Percentiles rank a stretch among this genome's conserved stretches.
phyloP scores from a whole-genome alignment of 2,329 filamentous ascomycete genomes.

The Colletotrichum siamense region DNA sequence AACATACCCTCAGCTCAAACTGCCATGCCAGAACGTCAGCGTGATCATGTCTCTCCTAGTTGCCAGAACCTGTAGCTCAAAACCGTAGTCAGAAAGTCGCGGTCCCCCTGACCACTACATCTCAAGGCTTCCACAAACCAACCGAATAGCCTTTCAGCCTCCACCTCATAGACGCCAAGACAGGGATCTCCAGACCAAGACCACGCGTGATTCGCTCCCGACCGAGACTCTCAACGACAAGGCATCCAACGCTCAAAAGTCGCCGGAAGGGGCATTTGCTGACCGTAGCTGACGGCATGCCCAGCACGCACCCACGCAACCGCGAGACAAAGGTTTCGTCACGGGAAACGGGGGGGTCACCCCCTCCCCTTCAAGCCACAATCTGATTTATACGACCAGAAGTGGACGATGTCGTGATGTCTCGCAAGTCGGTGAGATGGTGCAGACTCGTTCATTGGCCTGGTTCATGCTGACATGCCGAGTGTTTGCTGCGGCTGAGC shows the following conservation, averaged over 20 bases:
- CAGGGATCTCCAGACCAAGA: background rate
- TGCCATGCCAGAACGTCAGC: background rate
- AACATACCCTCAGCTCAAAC: background rate
- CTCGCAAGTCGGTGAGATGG: background rate
- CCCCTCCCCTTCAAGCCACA: background rate
- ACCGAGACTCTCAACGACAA: background rate
- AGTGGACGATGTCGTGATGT: background rate
- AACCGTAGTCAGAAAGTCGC: background rate
- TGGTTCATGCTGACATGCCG: background rate
- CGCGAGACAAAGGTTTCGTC: background rate
- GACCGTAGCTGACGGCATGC: background rate
- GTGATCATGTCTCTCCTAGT: background rate
- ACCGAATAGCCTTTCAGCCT: background rate
- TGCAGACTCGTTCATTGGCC: background rate
- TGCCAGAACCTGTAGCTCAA: background rate
- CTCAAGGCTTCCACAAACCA: background rate
- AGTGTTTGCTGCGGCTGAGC: background rate
- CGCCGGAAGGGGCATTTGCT: background rate
- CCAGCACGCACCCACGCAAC: background rate
- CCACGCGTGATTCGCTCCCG: background rate
- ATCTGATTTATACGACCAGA: background rate
- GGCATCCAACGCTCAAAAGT: background rate
- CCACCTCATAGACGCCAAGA: background rate
- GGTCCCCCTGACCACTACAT: background rate
- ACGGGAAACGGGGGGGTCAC: background rate